These are phyloP conservation scores for Fusarium veterinarium DNA, from an alignment of 2,329 filamentous ascomycete species.

Conservation along the genomic window DNA sequence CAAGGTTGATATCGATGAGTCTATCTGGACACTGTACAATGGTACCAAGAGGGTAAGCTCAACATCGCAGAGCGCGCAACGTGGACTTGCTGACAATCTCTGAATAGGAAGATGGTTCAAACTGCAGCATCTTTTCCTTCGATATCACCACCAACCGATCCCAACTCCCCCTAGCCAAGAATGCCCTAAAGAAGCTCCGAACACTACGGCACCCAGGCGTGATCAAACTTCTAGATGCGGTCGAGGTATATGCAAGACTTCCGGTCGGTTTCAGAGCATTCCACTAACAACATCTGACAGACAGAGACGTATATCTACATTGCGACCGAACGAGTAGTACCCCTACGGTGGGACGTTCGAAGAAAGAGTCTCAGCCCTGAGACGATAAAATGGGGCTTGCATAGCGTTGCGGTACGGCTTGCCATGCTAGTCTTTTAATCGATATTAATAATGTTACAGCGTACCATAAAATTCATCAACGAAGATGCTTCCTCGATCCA, in stretches of 20 bases:
- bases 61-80: neutral
- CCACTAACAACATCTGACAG: slow-evolving; percentile 57
- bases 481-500: slow-evolving; percentile 92
- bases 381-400: slow-evolving; percentile 96
- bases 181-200: slow-evolving; percentile 92
- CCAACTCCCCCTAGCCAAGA: slow-evolving; percentile 86
- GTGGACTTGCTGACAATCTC: neutral
- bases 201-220: slow-evolving; percentile 95
- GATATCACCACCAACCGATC: slow-evolving; percentile 85
- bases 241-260: slow-evolving; percentile 72
- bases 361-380: slow-evolving; percentile 88
- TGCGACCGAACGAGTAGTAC: slow-evolving; percentile 89
- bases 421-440: no score
- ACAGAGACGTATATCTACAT: slow-evolving; percentile 97
- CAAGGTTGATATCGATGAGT: slow-evolving; percentile 89
- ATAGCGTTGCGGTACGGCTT: slow-evolving; percentile 78
- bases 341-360: slow-evolving; percentile 89
- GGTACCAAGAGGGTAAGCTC: slow-evolving; percentile 83
- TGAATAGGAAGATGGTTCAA: slow-evolving; percentile 85
- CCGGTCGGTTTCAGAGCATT: neutral
- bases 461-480: slow-evolving; percentile 96
- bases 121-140: slow-evolving; percentile 97
- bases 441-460: slow-evolving; percentile 59
- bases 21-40: slow-evolving; percentile 96
- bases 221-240: slow-evolving; percentile 91